phyloP scores from a whole-genome alignment of 176 grass and related monocot genomes.

The Oryza punctata region DNA sequence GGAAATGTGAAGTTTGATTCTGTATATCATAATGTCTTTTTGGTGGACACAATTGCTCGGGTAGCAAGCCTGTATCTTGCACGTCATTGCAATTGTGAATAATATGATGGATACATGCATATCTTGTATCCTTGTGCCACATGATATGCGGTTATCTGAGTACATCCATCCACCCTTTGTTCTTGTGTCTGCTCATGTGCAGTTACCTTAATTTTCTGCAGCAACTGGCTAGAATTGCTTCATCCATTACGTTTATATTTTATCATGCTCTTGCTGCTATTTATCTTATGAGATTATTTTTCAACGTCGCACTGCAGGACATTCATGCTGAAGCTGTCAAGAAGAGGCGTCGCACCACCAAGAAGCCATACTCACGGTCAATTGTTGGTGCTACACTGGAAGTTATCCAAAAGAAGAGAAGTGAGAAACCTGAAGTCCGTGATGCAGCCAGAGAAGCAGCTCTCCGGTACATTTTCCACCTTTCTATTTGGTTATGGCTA shows the following conservation, averaged over 20 bases:
- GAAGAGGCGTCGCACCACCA: constrained; percentile 79
- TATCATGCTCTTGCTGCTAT: neutral
- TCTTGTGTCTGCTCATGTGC: neutral
- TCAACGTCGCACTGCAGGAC: constrained; percentile 51
- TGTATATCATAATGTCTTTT: neutral
- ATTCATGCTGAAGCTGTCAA: constrained; percentile 82
- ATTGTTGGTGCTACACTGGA: constrained; percentile 90
- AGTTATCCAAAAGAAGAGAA: constrained; percentile 91
- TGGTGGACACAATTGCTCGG: neutral
- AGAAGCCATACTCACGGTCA: constrained; percentile 90
- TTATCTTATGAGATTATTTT: neutral
- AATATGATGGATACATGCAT: neutral
- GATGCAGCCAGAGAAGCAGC: constrained; percentile 92
- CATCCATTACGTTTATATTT: neutral
- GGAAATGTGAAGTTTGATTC: neutral
- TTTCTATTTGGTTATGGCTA: neutral
- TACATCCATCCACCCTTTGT: neutral
- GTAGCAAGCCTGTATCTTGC: neutral
- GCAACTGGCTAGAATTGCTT: neutral
- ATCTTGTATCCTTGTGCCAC: neutral
- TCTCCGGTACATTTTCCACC: constrained; percentile 64
- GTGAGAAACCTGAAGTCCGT: constrained; percentile 88
- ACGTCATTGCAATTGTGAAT: neutral
- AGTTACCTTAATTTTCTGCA: neutral
- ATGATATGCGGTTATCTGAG: neutral